Conservation (phyloP, 371 early-diverging fungal species). For the Choanephora cucurbitarum region DNA sequence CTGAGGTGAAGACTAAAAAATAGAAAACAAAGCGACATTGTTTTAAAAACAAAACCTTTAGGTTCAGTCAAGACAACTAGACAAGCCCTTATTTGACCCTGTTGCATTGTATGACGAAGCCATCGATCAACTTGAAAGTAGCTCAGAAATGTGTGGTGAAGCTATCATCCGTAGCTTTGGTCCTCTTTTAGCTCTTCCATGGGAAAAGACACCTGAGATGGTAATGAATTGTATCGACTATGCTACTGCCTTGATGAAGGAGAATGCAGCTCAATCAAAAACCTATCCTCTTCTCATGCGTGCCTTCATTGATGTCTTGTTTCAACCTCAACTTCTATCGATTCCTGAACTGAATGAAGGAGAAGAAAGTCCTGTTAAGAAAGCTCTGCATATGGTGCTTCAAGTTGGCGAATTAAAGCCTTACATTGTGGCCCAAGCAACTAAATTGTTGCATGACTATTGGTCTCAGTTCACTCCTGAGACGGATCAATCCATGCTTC, state of each 20-base stretch:
- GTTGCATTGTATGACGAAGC: constrained; percentile 32
- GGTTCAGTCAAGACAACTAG: not conserved
- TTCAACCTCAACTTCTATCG: constrained; percentile 39
- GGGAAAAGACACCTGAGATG: constrained; percentile 36
- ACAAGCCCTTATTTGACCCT: constrained; percentile 30
- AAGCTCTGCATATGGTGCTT: constrained; percentile 35
- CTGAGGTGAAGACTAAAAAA: constrained; percentile 12
- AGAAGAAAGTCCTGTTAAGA: constrained; percentile 42
- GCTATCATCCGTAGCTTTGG: constrained; percentile 39
- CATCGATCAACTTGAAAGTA: constrained; percentile 46
- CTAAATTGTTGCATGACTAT: constrained; percentile 31
- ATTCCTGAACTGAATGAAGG: constrained; percentile 31
- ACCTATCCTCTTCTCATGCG: constrained; percentile 38
- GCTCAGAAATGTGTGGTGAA: constrained; percentile 41
- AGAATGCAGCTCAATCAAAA: constrained; percentile 40
- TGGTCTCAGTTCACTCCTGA: constrained; percentile 37
- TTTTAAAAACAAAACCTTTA: not conserved
- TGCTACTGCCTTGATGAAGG: constrained; percentile 39
- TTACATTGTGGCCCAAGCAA: constrained; percentile 35
- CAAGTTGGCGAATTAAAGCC: constrained; percentile 43
- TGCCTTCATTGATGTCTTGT: constrained; percentile 36
- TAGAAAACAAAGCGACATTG: not conserved
- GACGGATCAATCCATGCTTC: constrained; percentile 38
- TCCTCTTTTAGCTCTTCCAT: constrained; percentile 29
- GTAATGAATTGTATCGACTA: constrained; percentile 31